phyloP scores from a whole-genome alignment of 306 rosid genomes.

The Fragaria nilgerrensis region DNA sequence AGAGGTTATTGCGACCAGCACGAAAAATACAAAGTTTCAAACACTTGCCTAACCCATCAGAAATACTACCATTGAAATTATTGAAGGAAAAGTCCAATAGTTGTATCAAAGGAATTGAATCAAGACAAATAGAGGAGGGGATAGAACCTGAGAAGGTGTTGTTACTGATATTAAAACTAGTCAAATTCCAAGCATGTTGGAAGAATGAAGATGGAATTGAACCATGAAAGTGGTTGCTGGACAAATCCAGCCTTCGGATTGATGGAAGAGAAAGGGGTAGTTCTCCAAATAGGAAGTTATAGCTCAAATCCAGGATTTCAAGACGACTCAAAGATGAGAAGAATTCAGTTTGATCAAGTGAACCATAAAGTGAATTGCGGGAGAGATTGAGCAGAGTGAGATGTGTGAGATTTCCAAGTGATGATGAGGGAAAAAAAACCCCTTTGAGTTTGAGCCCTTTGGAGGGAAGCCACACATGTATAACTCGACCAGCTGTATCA shows the following conservation, averaged over 20 bases:
- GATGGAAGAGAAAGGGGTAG: background rate
- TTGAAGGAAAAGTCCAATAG: background rate
- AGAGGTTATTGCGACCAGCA: background rate
- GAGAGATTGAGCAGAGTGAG: background rate
- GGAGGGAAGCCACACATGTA: background rate
- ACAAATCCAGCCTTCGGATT: background rate
- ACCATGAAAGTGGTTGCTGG: background rate
- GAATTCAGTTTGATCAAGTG: background rate
- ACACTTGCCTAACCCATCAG: background rate
- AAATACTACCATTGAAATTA: background rate
- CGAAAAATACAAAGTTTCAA: background rate
- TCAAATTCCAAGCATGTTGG: background rate
- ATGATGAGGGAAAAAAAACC: background rate
- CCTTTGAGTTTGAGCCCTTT: background rate
- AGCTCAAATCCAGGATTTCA: background rate
- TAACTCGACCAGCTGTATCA: background rate
- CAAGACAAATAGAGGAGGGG: background rate
- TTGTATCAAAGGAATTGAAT: background rate
- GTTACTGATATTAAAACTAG: background rate
- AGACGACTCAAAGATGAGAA: background rate
- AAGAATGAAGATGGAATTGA: background rate
- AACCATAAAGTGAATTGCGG: background rate
- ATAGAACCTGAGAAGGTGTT: background rate
- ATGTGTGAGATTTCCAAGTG: conserved; percentile 3
- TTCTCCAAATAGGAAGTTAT: background rate